A percentile compares a stretch with the other conserved stretches of the same genome.
Conservation (phyloP, 306 rosid species). For the Leucaena leucocephala region DNA sequence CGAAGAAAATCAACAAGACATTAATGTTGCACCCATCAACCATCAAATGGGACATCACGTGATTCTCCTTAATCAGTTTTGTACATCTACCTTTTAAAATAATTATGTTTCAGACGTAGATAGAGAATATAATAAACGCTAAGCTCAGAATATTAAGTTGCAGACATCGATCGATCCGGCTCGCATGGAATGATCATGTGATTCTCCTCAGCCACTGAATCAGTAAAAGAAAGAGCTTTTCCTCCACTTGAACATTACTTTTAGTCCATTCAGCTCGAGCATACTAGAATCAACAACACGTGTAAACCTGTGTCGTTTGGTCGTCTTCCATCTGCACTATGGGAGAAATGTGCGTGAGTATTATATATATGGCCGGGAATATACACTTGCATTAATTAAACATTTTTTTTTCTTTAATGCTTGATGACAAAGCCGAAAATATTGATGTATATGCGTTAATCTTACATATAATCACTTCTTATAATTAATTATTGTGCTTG, state of each 20-base stretch:
- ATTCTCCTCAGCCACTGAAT: background rate
- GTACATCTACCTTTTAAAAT: background rate
- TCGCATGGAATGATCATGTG: background rate
- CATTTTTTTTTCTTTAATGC: too few species aligned
- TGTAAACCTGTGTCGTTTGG: background rate
- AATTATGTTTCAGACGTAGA: background rate
- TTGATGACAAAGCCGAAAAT: too few species aligned
- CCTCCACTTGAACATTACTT: background rate
- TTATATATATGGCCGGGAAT: background rate
- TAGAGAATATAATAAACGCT: background rate
- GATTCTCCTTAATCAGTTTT: background rate
- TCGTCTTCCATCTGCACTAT: background rate
- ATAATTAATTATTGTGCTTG: background rate
- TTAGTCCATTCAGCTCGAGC: background rate
- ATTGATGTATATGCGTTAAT: too few species aligned
- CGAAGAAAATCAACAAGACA: background rate
- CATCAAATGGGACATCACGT: background rate
- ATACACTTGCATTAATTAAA: background rate
- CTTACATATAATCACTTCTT: background rate
- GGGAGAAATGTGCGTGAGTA: background rate
- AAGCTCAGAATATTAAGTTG: background rate
- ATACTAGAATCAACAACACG: background rate
- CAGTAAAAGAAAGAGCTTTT: background rate
- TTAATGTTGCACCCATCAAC: background rate
- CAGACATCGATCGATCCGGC: background rate